phyloP scores from a whole-genome alignment of 495 filamentous ascomycete species.

The Penicillium pancosmium region DNA sequence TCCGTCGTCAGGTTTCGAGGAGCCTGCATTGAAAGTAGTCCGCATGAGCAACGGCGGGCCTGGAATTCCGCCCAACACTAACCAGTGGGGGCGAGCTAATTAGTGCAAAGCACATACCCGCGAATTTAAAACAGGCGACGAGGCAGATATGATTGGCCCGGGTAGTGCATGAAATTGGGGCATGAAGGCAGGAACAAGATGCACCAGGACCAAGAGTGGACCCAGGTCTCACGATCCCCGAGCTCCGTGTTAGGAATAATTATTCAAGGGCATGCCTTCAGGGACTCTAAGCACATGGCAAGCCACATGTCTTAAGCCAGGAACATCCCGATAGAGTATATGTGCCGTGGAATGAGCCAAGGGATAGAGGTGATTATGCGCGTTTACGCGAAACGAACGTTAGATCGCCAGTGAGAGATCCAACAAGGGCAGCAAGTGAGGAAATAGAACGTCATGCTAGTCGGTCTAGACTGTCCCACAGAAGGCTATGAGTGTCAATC shows the following conservation, averaged over 20 bases:
- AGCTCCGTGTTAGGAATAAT: background rate
- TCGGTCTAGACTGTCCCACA: constrained; percentile 17
- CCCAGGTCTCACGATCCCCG: constrained; percentile 12
- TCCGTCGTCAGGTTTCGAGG: constrained; percentile 15
- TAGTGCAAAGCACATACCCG: constrained; percentile 24
- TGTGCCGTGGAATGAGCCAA: constrained; percentile 28
- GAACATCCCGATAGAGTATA: constrained; percentile 18
- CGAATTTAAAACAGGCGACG: constrained; percentile 28
- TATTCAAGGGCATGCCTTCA: constrained; percentile 6
- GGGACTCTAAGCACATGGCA: constrained; percentile 24
- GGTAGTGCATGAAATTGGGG: constrained; percentile 17
- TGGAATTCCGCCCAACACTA: constrained; percentile 23
- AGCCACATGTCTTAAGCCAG: constrained; percentile 32
- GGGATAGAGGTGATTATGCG: constrained; percentile 16
- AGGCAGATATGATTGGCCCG: constrained; percentile 23
- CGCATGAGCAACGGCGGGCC: constrained; percentile 21
- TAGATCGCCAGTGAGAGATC: constrained; percentile 22
- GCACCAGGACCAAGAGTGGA: constrained; percentile 11
- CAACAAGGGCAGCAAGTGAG: constrained; percentile 24
- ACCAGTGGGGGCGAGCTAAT: constrained; percentile 6
- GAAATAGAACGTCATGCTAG: constrained; percentile 15
- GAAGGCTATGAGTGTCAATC: background rate
- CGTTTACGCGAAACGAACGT: constrained; percentile 18
- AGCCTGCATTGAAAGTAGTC: constrained; percentile 15
- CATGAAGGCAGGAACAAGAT: constrained; percentile 27